phyloP scores from a whole-genome alignment of 1,284 basidiomycete genomes.

The Cutaneotrichosporon sp. region DNA sequence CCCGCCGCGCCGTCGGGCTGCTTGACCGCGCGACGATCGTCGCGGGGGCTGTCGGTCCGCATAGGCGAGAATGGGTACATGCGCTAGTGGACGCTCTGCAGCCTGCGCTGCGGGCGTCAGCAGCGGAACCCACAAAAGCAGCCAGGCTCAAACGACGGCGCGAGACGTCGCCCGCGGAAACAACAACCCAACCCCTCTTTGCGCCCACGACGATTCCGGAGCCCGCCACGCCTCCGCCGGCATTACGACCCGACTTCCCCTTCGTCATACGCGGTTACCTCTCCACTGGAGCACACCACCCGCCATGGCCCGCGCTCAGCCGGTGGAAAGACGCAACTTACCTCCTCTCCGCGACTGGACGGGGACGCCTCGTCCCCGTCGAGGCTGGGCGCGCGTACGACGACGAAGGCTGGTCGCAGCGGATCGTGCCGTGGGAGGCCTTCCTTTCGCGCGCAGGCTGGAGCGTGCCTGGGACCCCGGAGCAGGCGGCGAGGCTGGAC shows the following conservation, averaged over 20 bases:
- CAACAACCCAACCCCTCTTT: neutral
- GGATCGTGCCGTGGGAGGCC: slow-evolving; percentile 68
- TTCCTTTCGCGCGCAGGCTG: slow-evolving; percentile 61
- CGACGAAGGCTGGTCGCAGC: slow-evolving; percentile 72
- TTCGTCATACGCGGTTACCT: slow-evolving; percentile 65
- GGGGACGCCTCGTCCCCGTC: slow-evolving; percentile 78
- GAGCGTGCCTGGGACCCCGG: slow-evolving; percentile 30
- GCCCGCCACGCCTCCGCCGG: slow-evolving; percentile 52
- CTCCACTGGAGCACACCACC: slow-evolving; percentile 62
- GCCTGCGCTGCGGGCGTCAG: neutral
- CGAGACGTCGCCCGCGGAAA: neutral
- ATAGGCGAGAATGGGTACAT: slow-evolving; percentile 58
- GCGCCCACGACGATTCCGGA: slow-evolving; percentile 42
- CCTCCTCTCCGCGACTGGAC: slow-evolving; percentile 62
- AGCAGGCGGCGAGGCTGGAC: neutral
- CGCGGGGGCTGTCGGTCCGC: slow-evolving; percentile 66
- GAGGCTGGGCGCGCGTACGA: slow-evolving; percentile 85
- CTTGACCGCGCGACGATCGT: slow-evolving; percentile 79
- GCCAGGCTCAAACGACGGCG: neutral
- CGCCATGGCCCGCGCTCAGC: slow-evolving; percentile 52
- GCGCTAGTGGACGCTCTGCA: slow-evolving; percentile 53
- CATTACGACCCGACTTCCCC: slow-evolving; percentile 55
- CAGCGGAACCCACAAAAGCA: neutral
- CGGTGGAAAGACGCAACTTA: slow-evolving; percentile 67
- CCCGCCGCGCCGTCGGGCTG: slow-evolving; percentile 49